These are phyloP conservation scores for Fusarium lyarnte DNA, from an alignment of 2,329 filamentous ascomycete species.

Conservation along the genomic window DNA sequence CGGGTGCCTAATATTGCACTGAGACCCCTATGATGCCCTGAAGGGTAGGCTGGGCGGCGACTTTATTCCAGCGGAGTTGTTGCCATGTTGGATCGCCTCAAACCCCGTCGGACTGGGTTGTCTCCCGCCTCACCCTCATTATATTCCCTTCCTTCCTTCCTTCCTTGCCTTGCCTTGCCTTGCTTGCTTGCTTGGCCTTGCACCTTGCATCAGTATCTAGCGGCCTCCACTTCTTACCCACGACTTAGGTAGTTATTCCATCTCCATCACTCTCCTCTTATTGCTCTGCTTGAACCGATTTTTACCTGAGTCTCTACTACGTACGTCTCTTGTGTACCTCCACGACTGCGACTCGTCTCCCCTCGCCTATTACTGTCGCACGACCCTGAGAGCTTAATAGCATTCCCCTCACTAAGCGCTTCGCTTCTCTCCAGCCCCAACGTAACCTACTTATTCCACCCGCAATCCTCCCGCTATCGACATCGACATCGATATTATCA, in stretches of 20 bases:
- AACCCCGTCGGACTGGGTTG: neutral
- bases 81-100: neutral
- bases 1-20: neutral
- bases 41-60: constrained; percentile 5
- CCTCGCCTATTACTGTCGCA: constrained; percentile 22
- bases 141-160: constrained; percentile 2
- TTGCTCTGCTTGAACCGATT: constrained; percentile 1
- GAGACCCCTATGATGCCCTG: constrained; percentile 16
- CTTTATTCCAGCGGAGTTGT: constrained; percentile 1
- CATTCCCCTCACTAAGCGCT: constrained; percentile 33
- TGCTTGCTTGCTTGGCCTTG: neutral
- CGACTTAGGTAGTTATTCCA: constrained; percentile 22
- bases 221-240: constrained; percentile 30
- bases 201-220: constrained; percentile 11
- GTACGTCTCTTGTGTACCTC: neutral
- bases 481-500: constrained; percentile 4
- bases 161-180: neutral
- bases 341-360: constrained; percentile 9
- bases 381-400: constrained; percentile 33
- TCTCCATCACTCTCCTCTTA: constrained; percentile 9
- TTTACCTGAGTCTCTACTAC: neutral
- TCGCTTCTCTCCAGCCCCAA: constrained; percentile 29
- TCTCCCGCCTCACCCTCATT: constrained; percentile 2
- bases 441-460: constrained; percentile 22
- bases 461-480: constrained; percentile 6